Evolutionary conservation across 192 early-diverging fungal genomes (phyloP), one percentile per base, ranked within the genome.

Genomic region (Backusella mclennaniae): DNA sequence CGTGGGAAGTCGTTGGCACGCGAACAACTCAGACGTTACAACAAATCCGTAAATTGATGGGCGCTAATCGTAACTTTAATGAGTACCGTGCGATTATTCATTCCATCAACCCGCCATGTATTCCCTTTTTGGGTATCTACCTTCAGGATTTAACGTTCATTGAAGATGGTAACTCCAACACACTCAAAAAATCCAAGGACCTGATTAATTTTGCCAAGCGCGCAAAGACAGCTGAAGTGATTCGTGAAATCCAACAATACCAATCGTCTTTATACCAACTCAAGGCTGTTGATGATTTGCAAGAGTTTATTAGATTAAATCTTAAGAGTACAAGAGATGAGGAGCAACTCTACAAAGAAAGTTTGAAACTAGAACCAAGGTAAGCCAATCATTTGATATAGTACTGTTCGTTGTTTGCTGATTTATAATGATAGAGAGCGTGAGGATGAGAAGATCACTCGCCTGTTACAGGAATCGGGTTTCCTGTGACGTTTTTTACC

Each of bases 131-230:
- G 33, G 95, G 93, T 36, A 89, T 92, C 49, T 95, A 95, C 75
- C 80, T 96, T 71, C 92, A 93, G 73, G 96, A 97, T 78, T 81
- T 97, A 80, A 94, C 93, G 23, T 96, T 97, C 81, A 92, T 97
- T 59, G 93, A 96, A 66, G 96, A 96, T 68, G 94, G 95, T 26
- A 96, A 93, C 83, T 80, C 90, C 46, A 89, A 97, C 73, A 83
- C 83, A 66, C 78, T 97, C 39, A 83, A 86, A 49, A 87, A 80
- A 68, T 78, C 84, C 39, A 82, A 84, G 2, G 84, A 89, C 14
- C 85, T 97, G 35, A 96, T 98, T 87, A 98, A 98, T 85, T 97
- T 97, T 87, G 87, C 88, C 77, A 97, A 97, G 84, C 88, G 92
- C 49, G 87, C 87, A 79, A 95, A 93, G 81, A 94, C 92, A 2